These are phyloP conservation scores for Marasmius fiardii DNA, from an alignment of 1,284 basidiomycete species.

Conservation along the genomic window DNA sequence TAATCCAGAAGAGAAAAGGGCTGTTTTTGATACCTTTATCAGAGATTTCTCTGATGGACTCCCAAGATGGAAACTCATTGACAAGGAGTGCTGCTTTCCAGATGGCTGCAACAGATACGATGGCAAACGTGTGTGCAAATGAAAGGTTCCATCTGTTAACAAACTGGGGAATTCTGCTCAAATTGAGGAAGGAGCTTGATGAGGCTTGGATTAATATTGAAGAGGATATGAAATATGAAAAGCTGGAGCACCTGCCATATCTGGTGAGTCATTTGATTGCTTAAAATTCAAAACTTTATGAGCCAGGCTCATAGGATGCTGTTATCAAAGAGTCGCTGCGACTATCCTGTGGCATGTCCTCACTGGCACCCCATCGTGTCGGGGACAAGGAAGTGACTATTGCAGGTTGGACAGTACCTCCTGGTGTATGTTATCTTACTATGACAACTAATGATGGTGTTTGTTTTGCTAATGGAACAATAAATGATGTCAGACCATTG, in stretches of 20 bases:
- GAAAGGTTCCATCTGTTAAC: slow-evolving; percentile 13
- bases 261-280: slow-evolving; percentile 7
- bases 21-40: neutral
- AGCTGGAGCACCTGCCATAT: slow-evolving; percentile 17
- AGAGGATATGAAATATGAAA: neutral
- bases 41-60: neutral
- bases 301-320: neutral
- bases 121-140: slow-evolving; percentile 9
- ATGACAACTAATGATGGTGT: too few relatives aligned
- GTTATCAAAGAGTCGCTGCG: slow-evolving; percentile 13
- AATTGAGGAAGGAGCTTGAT: slow-evolving; percentile 11
- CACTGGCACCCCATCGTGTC: slow-evolving; percentile 6
- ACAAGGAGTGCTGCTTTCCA: slow-evolving; percentile 13
- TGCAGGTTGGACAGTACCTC: slow-evolving; percentile 5
- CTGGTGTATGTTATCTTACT: neutral
- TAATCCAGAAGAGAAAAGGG: neutral
- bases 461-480: neutral
- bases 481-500: slow-evolving; percentile 2
- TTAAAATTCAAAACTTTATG: neutral
- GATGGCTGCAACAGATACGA: slow-evolving; percentile 10
- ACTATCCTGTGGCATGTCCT: slow-evolving; percentile 5
- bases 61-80: slow-evolving; percentile 6
- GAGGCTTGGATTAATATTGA: slow-evolving; percentile 16
- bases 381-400: neutral
- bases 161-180: neutral